These are phyloP conservation scores for Panaeolus papilionaceus DNA, from an alignment of 768 basidiomycete species.

Conservation along the genomic window DNA sequence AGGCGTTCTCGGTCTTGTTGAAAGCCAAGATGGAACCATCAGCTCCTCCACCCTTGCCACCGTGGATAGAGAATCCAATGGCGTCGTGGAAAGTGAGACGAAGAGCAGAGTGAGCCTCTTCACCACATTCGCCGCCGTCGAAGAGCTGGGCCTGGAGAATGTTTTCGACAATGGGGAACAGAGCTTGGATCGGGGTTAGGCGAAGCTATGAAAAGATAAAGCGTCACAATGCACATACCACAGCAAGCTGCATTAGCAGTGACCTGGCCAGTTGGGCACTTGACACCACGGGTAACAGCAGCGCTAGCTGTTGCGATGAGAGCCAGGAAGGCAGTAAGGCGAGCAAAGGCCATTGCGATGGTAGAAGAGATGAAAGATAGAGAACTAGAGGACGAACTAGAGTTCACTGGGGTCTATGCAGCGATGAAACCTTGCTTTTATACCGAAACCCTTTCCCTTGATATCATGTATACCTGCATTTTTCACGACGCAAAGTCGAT, in stretches of 20 bases:
- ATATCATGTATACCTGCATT: not conserved
- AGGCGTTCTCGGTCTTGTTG: slow-evolving; percentile 45
- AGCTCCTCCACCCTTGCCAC: slow-evolving; percentile 46
- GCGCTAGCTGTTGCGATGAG: slow-evolving; percentile 22
- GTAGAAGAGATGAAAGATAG: not conserved
- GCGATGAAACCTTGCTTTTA: not conserved
- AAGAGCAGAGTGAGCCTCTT: slow-evolving; percentile 39
- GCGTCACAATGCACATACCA: slow-evolving; percentile 14
- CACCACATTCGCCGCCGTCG: slow-evolving; percentile 36
- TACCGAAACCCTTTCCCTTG: not conserved
- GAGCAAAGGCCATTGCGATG: slow-evolving; percentile 24
- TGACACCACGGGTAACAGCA: slow-evolving; percentile 28
- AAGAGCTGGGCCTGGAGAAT: slow-evolving; percentile 42
- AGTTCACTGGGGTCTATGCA: not conserved
- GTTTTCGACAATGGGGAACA: slow-evolving; percentile 47
- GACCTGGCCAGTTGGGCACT: slow-evolving; percentile 29
- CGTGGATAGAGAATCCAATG: slow-evolving; percentile 43
- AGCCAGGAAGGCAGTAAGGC: slow-evolving; percentile 21
- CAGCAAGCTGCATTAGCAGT: slow-evolving; percentile 29
- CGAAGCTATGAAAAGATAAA: too few species aligned
- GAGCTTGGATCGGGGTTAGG: slow-evolving; percentile 16
- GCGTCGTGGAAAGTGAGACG: slow-evolving; percentile 49
- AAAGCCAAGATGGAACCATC: slow-evolving; percentile 60
- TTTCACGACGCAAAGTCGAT: not conserved
- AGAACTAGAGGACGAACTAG: not conserved